phyloP scores from a whole-genome alignment of 257 asterid species.

The Verbena officinalis region DNA sequence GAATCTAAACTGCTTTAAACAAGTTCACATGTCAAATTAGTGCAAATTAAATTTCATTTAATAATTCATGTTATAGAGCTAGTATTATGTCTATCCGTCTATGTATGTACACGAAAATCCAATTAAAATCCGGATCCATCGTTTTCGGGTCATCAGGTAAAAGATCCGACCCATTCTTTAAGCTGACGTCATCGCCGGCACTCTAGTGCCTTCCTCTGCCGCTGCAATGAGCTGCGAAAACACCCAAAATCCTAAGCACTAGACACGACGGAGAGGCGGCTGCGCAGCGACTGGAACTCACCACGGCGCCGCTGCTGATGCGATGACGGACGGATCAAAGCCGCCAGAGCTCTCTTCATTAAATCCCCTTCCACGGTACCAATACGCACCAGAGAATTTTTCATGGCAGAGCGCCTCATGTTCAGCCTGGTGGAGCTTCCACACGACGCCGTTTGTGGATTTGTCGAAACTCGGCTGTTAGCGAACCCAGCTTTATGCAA shows the following conservation, averaged over 20 bases:
- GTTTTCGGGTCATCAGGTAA: conserved; percentile 18
- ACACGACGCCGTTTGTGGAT: conserved; percentile 36
- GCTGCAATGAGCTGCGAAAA: not conserved
- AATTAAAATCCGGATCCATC: not conserved
- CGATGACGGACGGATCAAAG: conserved; percentile 64
- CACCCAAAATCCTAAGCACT: not conserved
- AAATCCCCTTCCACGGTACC: conserved; percentile 55
- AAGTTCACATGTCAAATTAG: too few relatives aligned
- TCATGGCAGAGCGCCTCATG: conserved; percentile 55
- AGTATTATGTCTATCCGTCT: too few relatives aligned
- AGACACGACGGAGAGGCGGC: conserved; percentile 48
- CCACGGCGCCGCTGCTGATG: conserved; percentile 57
- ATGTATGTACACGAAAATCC: not conserved
- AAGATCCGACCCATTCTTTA: not conserved
- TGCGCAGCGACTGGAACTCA: conserved; percentile 41
- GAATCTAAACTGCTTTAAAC: too few relatives aligned
- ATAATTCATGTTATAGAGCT: not conserved
- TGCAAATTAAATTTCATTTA: not conserved
- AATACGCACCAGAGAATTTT: conserved; percentile 48
- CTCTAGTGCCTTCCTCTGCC: not conserved
- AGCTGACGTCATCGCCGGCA: conserved; percentile 29
- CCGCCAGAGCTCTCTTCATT: conserved; percentile 49
- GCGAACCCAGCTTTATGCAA: conserved; percentile 40
- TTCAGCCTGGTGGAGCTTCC: conserved; percentile 41
- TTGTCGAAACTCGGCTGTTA: not conserved